Evolutionary conservation across 495 filamentous ascomycete species (phyloP).

Genomic region (Thermothielavioides terrestris): DNA sequence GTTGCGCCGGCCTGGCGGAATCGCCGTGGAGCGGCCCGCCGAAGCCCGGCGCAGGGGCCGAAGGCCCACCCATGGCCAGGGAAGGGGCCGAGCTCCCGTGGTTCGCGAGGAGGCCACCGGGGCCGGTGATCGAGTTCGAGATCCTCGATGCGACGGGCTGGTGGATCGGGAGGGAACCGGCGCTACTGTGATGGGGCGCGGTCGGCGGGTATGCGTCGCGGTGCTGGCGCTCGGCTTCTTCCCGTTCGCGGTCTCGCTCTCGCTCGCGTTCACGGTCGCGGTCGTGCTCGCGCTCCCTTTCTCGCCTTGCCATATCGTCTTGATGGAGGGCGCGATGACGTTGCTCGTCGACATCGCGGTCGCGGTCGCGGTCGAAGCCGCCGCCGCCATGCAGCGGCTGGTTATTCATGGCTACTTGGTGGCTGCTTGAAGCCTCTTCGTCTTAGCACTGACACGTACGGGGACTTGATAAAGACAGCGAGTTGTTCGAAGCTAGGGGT

Average conservation of each 20-base stretch:
- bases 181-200: slow-evolving; percentile 70
- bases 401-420: slow-evolving; percentile 38
- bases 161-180: slow-evolving; percentile 76
- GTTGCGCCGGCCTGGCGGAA: slow-evolving; percentile 47
- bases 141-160: slow-evolving; percentile 82
- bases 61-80: slow-evolving; percentile 53
- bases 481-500: neutral
- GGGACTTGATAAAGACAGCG: too few species aligned
- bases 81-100: slow-evolving; percentile 51
- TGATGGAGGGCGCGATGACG: slow-evolving; percentile 30
- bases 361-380: slow-evolving; percentile 35
- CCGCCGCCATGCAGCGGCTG: slow-evolving; percentile 32
- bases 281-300: slow-evolving; percentile 13
- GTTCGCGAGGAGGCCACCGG: slow-evolving; percentile 75
- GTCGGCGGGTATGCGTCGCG: slow-evolving; percentile 51
- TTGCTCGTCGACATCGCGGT: slow-evolving; percentile 32
- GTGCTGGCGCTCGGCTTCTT: slow-evolving; percentile 60
- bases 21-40: slow-evolving; percentile 56
- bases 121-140: slow-evolving; percentile 72
- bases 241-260: slow-evolving; percentile 42
- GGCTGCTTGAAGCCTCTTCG: slow-evolving; percentile 19
- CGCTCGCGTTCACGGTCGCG: slow-evolving; percentile 16
- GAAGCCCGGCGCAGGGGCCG: slow-evolving; percentile 59
- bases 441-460: slow-evolving; percentile 11
- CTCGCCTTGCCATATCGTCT: slow-evolving; percentile 26